Evolutionary conservation across 331 rosid genomes (phyloP), one percentile per base, ranked within the genome.

Genomic region (Malus hybrid): DNA sequence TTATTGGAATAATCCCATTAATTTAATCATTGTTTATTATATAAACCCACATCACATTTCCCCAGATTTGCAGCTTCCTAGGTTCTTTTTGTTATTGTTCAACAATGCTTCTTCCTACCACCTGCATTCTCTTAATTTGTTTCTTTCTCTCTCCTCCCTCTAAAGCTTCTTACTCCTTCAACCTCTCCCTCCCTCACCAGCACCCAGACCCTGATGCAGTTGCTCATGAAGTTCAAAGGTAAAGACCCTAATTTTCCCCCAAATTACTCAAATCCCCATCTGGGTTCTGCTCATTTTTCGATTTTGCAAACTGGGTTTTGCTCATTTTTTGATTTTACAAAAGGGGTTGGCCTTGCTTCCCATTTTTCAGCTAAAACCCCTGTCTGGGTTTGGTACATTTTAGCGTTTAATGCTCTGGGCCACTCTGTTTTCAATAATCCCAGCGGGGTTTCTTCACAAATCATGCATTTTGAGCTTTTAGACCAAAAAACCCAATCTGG

Each of bases 171-270:
- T 65, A 10, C 48, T 42, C 70, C 75, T 57, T 79, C 83, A 91
- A 87, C 67, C 93, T 88, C 75, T 75, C 88, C 66, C 84, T 92
- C 50, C 96, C 96, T 75, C 96, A 95, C 72, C 96, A 92, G 50
- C 97, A 94, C 65, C 93, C 93, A 11, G 19, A 81, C 84, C 99
- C 99, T 70, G 97, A 95, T 71, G 78, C 90, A 34, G 91, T 95
- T 27, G 95, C 86, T 73, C 83, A 80, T 2, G 88, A 89, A 63
- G 86, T 95, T 64, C 97, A 95, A 60, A 81, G 94, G 99, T 92
- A 86, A 78, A 10, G 1, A 29, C 50, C 5, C 75, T 6, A 28
- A 62, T 27, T 62, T 29, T 6, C 36, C 67, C 39, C 10, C 67
- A 59, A 59, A 59, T 59, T 10, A 54, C 33, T 14, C 24, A 46